phyloP scores from a whole-genome alignment of 2,329 filamentous ascomycete genomes.

The Diaporthe aspalathi region DNA sequence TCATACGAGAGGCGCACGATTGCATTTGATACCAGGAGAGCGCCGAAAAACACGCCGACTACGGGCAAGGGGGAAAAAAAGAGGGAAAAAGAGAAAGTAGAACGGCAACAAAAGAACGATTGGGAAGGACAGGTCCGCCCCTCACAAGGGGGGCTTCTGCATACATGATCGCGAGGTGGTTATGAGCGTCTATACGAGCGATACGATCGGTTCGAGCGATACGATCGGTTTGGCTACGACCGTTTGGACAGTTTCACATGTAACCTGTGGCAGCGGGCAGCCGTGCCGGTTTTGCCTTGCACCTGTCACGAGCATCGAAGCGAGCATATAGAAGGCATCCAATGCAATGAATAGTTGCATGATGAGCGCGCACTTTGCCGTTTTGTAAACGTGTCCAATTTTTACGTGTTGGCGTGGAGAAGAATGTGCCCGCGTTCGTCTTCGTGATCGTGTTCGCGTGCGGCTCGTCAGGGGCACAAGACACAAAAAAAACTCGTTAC shows the following conservation, averaged over 20 bases:
- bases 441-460: neutral
- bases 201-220: too few species aligned
- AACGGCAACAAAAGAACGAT: neutral
- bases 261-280: neutral
- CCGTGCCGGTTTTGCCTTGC: neutral
- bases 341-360: neutral
- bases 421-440: neutral
- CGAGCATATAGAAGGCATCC: neutral
- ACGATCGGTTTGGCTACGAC: conserved; percentile 5
- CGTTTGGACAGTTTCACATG: conserved; percentile 11
- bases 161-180: conserved; percentile 6
- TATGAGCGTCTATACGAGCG: neutral
- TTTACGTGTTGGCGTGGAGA: neutral
- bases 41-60: neutral
- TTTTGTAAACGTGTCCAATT: neutral
- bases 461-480: neutral
- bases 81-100: too few species aligned
- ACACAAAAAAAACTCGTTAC: neutral
- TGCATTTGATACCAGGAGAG: conserved; percentile 39
- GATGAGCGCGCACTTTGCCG: neutral
- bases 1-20: conserved; percentile 18
- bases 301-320: neutral
- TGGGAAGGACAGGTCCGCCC: neutral
- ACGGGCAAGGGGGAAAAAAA: neutral
- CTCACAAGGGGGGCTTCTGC: neutral